Base-by-base conservation (phyloP, 768 basidiomycete species). In the Lactarius sanguifluus region DNA sequence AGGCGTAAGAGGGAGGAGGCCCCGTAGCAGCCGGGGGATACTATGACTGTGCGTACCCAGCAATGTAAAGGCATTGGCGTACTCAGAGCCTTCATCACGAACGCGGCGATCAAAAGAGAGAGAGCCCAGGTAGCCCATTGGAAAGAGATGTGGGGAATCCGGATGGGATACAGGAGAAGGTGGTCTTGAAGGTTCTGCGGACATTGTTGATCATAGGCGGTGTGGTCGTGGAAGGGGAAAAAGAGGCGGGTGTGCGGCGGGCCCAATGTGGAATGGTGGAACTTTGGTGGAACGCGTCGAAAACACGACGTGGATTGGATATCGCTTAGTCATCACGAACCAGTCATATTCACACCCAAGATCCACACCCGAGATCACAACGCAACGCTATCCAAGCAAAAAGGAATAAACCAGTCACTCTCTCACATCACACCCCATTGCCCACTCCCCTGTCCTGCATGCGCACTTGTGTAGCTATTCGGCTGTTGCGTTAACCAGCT, bases 1-100 rank as follows among this genome's bases (percentile, higher is more conserved):
- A 45, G 59, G 45, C 56, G 58, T 67, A 38, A 38, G 45, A 30
- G 43, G 20, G 16, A 43, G 56, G 38, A 45, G 59, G 25, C 16
- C 34, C 7, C 40, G 12, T 32, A 30, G 76, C 84, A 64, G 5
- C 16, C 15, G 5, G 30, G 8, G 1, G 16, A 28, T 8, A 1
- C 5, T 23, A 43, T 41, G 36, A 32, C 10, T 20, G 28, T 18
- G 13, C 57, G 25, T 73, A 94, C 94, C 94, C 7, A 96, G 81
- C 32, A 96, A 79, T 2, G 94, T 95, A 72, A 95, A 91, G 38
- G 91, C 92, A 70, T 89, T 85, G 50, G 89, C 78, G 86, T 88
- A 88, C 71, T 90, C 92, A 55, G 85, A 86, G 65, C 83, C 81
- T 61, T 93, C 91, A 72, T 92, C 91, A 69, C 85, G 82, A 61